Evolutionary conservation across 441 rosid genomes (phyloP).

Genomic region (Erysimum cheiri): DNA sequence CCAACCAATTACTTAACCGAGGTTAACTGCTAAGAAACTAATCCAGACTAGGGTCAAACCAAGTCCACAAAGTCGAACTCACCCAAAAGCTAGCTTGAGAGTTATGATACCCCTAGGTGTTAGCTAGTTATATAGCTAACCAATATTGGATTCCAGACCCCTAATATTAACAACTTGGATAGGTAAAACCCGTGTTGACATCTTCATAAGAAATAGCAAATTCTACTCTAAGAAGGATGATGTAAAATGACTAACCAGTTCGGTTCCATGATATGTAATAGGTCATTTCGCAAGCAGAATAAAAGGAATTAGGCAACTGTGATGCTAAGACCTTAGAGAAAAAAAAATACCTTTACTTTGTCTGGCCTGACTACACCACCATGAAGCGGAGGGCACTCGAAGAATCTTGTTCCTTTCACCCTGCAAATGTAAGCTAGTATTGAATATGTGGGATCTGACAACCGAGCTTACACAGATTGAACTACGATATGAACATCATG

Average conservation of each 20-base stretch:
- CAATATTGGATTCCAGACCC: slow-evolving; percentile 5
- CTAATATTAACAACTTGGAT: slow-evolving; percentile 13
- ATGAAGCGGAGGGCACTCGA: slow-evolving; percentile 64
- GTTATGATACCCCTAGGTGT: neutral
- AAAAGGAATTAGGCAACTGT: neutral
- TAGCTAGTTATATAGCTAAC: slow-evolving; percentile 24
- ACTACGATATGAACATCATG: slow-evolving; percentile 4
- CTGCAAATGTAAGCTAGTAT: slow-evolving; percentile 45
- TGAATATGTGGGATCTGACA: slow-evolving; percentile 23
- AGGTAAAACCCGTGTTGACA: neutral
- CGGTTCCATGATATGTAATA: slow-evolving; percentile 9
- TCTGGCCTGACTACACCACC: slow-evolving; percentile 76
- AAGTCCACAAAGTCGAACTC: slow-evolving; percentile 12
- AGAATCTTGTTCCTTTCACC: slow-evolving; percentile 69
- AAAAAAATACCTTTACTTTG: slow-evolving; percentile 62
- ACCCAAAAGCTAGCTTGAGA: slow-evolving; percentile 18
- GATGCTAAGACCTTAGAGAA: slow-evolving; percentile 1
- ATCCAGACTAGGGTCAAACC: neutral
- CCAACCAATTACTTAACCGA: slow-evolving; percentile 3
- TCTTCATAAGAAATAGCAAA: slow-evolving; percentile 19
- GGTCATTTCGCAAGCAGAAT: neutral
- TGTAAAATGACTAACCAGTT: slow-evolving; percentile 3
- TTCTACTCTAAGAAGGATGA: neutral
- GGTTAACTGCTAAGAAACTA: slow-evolving; percentile 3
- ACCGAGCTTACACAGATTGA: slow-evolving; percentile 11